Percentiles rank a stretch among this genome's conserved stretches.
phyloP scores from a whole-genome alignment of 148 eudicot genomes.

The Limonium bicolor region DNA sequence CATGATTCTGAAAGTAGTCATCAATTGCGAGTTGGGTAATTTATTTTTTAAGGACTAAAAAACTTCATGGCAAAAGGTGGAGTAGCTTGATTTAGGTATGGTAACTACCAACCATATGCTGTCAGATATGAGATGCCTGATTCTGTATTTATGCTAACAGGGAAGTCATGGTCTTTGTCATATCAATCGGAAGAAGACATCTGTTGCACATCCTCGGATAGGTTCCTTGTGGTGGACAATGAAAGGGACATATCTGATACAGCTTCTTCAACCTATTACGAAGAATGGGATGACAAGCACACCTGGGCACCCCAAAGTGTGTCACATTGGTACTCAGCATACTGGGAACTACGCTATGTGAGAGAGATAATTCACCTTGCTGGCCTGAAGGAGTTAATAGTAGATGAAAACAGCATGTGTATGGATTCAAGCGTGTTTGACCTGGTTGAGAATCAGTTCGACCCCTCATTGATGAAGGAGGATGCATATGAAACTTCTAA shows the following conservation, averaged over 20 bases:
- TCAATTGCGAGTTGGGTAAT: too few relatives aligned
- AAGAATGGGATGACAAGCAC: conserved; percentile 13
- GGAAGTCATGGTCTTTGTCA: conserved; percentile 23
- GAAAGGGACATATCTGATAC: conserved; percentile 37
- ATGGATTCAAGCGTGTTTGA: conserved; percentile 41
- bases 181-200: conserved; percentile 22
- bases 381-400: conserved; percentile 26
- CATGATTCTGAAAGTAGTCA: too few relatives aligned
- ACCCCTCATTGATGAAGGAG: conserved; percentile 16
- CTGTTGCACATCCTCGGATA: conserved; percentile 21
- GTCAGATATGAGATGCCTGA: neutral
- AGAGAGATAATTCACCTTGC: conserved; percentile 32
- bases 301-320: conserved; percentile 6
- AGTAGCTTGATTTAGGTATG: neutral
- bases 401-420: conserved; percentile 25
- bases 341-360: conserved; percentile 61
- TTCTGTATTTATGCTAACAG: conserved; percentile 21
- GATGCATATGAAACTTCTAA: conserved; percentile 28
- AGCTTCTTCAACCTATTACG: conserved; percentile 29
- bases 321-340: conserved; percentile 15
- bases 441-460: conserved; percentile 37
- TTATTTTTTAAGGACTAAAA: too few relatives aligned
- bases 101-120: neutral
- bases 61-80: too few relatives aligned
- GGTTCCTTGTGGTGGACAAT: conserved; percentile 17